Percentiles rank a stretch among this genome's conserved stretches.
phyloP scores from a whole-genome alignment of 1,139 yeast genomes.

The Kurtzmaniella quercitrusa region DNA sequence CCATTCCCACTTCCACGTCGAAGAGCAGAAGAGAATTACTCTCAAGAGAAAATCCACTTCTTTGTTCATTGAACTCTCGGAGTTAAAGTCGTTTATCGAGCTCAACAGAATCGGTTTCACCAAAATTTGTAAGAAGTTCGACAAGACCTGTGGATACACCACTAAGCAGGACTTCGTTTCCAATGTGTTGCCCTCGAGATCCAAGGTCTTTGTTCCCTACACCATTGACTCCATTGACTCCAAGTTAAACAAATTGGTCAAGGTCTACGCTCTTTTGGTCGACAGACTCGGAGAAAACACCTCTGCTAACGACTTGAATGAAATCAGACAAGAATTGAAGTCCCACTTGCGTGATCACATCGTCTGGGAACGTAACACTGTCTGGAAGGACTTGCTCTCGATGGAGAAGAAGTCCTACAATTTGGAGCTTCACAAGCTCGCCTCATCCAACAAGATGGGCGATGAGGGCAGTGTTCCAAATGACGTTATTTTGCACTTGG shows the following conservation, averaged over 20 bases:
- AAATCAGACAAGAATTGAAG: constrained; percentile 63
- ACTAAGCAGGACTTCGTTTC: constrained; percentile 52
- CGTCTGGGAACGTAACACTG: constrained; percentile 95
- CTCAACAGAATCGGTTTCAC: constrained; percentile 84
- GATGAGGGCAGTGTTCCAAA: constrained; percentile 22
- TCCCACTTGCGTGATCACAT: constrained; percentile 84
- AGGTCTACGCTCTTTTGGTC: constrained; percentile 41
- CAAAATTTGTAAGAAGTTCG: constrained; percentile 85
- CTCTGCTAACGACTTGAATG: constrained; percentile 33
- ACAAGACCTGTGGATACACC: constrained; percentile 66
- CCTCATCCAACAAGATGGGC: constrained; percentile 26
- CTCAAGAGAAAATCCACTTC: constrained; percentile 64
- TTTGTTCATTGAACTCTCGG: constrained; percentile 73
- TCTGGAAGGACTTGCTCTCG: constrained; percentile 93
- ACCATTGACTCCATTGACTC: constrained; percentile 42
- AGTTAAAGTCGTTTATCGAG: constrained; percentile 75
- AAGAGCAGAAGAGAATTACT: constrained; percentile 56
- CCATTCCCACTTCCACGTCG: constrained; percentile 45
- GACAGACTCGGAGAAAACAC: constrained; percentile 29
- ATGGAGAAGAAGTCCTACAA: constrained; percentile 59
- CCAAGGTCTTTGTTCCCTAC: constrained; percentile 40
- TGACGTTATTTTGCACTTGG: constrained; percentile 21
- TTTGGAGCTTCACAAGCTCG: constrained; percentile 26
- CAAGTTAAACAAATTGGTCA: constrained; percentile 45
- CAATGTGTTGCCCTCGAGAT: constrained; percentile 38